Percentiles rank a stretch among this genome's conserved stretches.
These are phyloP conservation scores for Boletales sp. DNA, from an alignment of 768 basidiomycete genomes.

Conservation along the genomic window DNA sequence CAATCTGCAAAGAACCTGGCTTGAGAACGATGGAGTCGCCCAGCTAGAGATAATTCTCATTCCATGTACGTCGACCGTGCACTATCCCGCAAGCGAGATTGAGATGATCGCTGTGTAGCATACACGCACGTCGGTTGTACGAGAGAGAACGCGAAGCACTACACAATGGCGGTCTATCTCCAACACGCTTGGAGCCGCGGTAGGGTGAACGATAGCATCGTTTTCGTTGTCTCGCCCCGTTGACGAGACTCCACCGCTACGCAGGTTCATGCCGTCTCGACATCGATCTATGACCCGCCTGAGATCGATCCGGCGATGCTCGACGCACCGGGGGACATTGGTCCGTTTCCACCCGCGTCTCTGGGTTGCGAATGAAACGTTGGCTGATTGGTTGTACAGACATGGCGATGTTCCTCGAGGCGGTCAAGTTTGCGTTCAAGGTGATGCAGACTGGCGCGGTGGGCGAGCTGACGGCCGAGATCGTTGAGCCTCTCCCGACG, in stretches of 20 bases:
- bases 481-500: slow-evolving; percentile 12
- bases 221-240: background rate
- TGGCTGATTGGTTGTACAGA: background rate
- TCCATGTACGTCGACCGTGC: slow-evolving; percentile 8
- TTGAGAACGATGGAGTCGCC: no score
- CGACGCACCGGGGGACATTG: slow-evolving; percentile 9
- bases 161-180: slow-evolving; percentile 5
- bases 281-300: slow-evolving; percentile 13
- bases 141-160: slow-evolving; percentile 11
- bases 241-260: background rate
- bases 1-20: slow-evolving; percentile 10
- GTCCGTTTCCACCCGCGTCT: background rate
- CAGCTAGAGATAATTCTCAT: slow-evolving; percentile 13
- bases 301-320: slow-evolving; percentile 14
- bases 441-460: background rate
- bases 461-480: slow-evolving; percentile 8
- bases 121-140: slow-evolving; percentile 9
- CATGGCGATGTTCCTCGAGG: background rate
- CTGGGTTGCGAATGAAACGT: no score
- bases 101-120: background rate
- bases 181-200: slow-evolving; percentile 19
- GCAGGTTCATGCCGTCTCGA: slow-evolving; percentile 12
- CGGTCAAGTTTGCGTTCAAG: no score
- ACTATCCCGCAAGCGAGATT: background rate
- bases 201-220: background rate